Evolutionary conservation across 2,329 filamentous ascomycete species (phyloP).

Genomic region (Fusarium compactum): DNA sequence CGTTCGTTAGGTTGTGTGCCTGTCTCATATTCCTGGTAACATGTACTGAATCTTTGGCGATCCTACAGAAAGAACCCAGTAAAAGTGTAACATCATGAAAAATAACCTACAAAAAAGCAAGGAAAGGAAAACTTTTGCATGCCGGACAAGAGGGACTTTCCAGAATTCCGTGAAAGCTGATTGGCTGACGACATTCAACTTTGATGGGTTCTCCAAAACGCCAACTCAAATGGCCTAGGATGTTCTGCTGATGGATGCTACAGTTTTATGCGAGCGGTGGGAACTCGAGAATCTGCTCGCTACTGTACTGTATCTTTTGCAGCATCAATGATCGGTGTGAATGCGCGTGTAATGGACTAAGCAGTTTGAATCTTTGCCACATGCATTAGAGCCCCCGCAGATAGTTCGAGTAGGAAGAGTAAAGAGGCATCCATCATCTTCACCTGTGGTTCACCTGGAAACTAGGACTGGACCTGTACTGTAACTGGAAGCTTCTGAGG

Average conservation of each 20-base stretch:
- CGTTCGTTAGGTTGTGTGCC: neutral
- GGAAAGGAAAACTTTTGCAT: slow-evolving; percentile 27
- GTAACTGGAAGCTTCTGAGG: slow-evolving; percentile 4
- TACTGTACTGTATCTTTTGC: slow-evolving; percentile 13
- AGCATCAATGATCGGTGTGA: slow-evolving; percentile 36
- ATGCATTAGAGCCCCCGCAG: slow-evolving; percentile 26
- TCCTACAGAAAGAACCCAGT: slow-evolving; percentile 13
- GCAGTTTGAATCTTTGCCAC: slow-evolving; percentile 31
- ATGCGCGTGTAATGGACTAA: slow-evolving; percentile 36
- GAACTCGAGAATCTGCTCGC: slow-evolving; percentile 17
- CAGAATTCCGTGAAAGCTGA: slow-evolving; percentile 36
- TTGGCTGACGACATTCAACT: slow-evolving; percentile 31
- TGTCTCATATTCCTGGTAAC: neutral
- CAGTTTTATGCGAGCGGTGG: slow-evolving; percentile 22
- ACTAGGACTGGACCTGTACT: slow-evolving; percentile 2
- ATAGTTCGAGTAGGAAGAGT: neutral
- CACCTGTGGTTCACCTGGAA: slow-evolving; percentile 18
- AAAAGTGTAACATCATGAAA: slow-evolving; percentile 8
- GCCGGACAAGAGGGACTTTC: slow-evolving; percentile 25
- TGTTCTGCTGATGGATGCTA: slow-evolving; percentile 32
- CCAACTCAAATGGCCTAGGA: slow-evolving; percentile 21
- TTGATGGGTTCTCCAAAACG: slow-evolving; percentile 35
- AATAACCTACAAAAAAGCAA: slow-evolving; percentile 28
- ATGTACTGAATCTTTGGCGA: neutral
- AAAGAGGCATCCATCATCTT: slow-evolving; percentile 11